Conservation (phyloP, 73 alveolate genomes). For the Symbiodinium pilosum region DNA sequence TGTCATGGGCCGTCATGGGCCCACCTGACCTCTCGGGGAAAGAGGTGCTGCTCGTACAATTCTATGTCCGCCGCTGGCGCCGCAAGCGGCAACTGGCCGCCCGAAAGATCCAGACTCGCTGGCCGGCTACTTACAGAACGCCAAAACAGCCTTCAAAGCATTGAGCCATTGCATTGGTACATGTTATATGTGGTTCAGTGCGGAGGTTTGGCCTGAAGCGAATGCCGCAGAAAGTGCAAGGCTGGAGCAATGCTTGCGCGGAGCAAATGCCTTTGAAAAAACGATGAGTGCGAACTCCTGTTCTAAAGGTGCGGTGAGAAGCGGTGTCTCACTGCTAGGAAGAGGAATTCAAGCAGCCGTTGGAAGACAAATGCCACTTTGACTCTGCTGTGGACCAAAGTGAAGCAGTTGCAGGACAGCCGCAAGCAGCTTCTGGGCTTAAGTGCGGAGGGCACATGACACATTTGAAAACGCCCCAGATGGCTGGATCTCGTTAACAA, state of each 20-base stretch:
- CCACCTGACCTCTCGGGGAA: too few species aligned
- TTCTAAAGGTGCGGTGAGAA: neutral
- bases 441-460: too few species aligned
- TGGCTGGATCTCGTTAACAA: too few species aligned
- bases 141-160: neutral
- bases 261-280: neutral
- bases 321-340: neutral
- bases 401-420: neutral
- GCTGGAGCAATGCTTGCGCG: neutral
- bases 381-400: too few species aligned
- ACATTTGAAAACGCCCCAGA: too few species aligned
- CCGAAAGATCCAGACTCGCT: slow-evolving; percentile 28
- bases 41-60: slow-evolving; percentile 51
- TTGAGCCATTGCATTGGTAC: too few species aligned
- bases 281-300: too few species aligned
- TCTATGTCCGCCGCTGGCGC: slow-evolving; percentile 59
- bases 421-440: too few species aligned
- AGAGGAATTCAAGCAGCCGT: neutral
- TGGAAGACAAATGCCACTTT: neutral
- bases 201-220: neutral
- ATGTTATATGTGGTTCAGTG: neutral
- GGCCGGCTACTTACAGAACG: neutral
- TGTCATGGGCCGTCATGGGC: neutral
- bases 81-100: slow-evolving; percentile 52
- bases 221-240: neutral